A percentile compares a stretch with the other conserved stretches of the same genome.
These are phyloP conservation scores for Thelonectria olida DNA, from an alignment of 2,329 filamentous ascomycete genomes.

Conservation along the genomic window DNA sequence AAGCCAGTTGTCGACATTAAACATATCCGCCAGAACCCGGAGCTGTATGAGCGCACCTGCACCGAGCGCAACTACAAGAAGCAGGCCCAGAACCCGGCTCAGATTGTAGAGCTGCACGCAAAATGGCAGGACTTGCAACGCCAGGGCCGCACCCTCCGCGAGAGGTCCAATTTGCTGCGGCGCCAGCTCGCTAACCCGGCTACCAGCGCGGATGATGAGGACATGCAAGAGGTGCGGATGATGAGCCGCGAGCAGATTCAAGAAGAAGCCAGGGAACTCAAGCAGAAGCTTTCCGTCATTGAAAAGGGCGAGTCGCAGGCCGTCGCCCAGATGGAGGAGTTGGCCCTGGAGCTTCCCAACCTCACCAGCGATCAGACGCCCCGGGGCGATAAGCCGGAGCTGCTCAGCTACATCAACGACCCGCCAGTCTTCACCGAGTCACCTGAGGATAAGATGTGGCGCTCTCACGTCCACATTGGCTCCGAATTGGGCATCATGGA, in stretches of 20 bases:
- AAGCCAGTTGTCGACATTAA: constrained; percentile 85
- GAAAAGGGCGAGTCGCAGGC: constrained; percentile 70
- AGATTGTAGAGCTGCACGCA: constrained; percentile 65
- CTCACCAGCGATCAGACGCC: constrained; percentile 83
- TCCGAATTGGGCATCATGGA: constrained; percentile 88
- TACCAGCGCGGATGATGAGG: constrained; percentile 55
- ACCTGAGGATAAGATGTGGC: constrained; percentile 56
- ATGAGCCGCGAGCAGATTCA: constrained; percentile 64
- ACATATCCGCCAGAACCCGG: constrained; percentile 86
- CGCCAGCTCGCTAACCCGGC: constrained; percentile 62
- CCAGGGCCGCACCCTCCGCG: constrained; percentile 68
- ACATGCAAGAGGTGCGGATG: constrained; percentile 45
- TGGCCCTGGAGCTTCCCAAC: constrained; percentile 86
- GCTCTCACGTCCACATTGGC: constrained; percentile 88
- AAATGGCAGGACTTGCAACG: constrained; percentile 69
- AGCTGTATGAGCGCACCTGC: constrained; percentile 85
- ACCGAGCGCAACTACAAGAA: constrained; percentile 81
- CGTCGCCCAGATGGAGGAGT: constrained; percentile 71
- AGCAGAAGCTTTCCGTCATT: constrained; percentile 67
- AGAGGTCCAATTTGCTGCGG: constrained; percentile 72
- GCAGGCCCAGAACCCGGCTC: constrained; percentile 63
- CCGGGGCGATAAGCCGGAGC: constrained; percentile 67
- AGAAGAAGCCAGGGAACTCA: constrained; percentile 71
- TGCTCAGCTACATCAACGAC: constrained; percentile 84
- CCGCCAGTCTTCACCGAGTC: constrained; percentile 56